Conservation (phyloP, 768 basidiomycete species). For the Lactarius tabidus region DNA sequence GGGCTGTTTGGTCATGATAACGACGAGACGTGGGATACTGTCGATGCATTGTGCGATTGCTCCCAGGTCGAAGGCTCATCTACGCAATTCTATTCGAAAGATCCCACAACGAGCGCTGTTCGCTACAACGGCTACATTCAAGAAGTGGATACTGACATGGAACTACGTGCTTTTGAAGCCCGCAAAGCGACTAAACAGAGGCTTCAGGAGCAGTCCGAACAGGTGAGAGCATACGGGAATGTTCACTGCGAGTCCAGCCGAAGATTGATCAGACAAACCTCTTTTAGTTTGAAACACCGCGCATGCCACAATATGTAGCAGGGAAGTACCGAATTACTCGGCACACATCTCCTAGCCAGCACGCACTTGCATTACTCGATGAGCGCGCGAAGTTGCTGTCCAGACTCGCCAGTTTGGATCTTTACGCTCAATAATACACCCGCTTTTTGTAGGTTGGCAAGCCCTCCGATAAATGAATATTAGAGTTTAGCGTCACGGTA, state of each 20-base stretch:
- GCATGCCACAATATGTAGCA: slow-evolving; percentile 4
- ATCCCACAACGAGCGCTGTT: slow-evolving; percentile 32
- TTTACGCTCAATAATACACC: slow-evolving; percentile 1
- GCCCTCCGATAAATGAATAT: slow-evolving; percentile 3
- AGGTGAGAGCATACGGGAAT: slow-evolving; percentile 2
- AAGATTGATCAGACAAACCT: background rate
- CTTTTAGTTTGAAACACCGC: slow-evolving; percentile 1
- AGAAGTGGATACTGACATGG: slow-evolving; percentile 47
- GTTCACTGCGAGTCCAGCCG: background rate
- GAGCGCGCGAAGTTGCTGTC: slow-evolving; percentile 55
- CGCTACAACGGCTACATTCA: slow-evolving; percentile 54
- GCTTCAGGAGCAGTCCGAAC: slow-evolving; percentile 7
- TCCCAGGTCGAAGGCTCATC: slow-evolving; percentile 8
- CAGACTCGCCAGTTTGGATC: slow-evolving; percentile 47
- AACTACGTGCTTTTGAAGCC: slow-evolving; percentile 45
- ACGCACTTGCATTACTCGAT: slow-evolving; percentile 49
- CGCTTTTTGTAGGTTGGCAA: background rate
- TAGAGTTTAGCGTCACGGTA: background rate
- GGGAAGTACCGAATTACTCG: slow-evolving; percentile 29
- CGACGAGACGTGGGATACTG: background rate
- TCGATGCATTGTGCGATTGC: slow-evolving; percentile 28
- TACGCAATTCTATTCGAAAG: slow-evolving; percentile 1
- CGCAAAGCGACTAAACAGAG: slow-evolving; percentile 9
- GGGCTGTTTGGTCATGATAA: slow-evolving; percentile 11
- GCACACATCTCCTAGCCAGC: slow-evolving; percentile 39